A percentile compares a stretch with the other conserved stretches of the same genome.
Conservation (phyloP, 164 flowering plant genomes). For the Brasenia schreberi region DNA sequence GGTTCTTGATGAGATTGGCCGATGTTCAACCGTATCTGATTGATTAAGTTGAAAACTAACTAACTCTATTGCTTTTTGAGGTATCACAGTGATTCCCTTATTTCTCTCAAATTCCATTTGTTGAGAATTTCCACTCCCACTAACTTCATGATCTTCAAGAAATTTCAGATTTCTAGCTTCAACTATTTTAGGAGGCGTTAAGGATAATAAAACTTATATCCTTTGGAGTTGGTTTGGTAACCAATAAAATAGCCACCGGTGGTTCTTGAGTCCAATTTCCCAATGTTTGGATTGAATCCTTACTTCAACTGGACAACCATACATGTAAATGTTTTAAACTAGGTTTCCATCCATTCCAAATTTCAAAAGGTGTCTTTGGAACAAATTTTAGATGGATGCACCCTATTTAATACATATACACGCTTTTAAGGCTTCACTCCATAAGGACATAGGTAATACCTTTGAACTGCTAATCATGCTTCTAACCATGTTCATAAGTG, state of each 20-base stretch:
- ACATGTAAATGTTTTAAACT: not conserved
- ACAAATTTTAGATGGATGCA: not conserved
- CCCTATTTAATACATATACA: not conserved
- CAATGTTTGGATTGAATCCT: not conserved
- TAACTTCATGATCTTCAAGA: not conserved
- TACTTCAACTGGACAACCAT: not conserved
- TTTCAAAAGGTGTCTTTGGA: not conserved
- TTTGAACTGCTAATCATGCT: not conserved
- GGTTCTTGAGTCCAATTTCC: not conserved
- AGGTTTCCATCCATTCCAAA: too few relatives aligned
- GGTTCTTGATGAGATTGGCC: not conserved
- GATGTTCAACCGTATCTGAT: too few relatives aligned
- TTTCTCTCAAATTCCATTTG: not conserved
- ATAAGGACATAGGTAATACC: not conserved
- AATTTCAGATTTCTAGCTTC: not conserved
- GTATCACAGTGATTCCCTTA: not conserved
- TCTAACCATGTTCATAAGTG: not conserved
- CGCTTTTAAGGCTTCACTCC: not conserved
- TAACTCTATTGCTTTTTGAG: too few relatives aligned
- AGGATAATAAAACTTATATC: constrained; percentile 3
- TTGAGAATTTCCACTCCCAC: constrained; percentile 2
- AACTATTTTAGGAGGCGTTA: not conserved
- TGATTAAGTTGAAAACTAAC: too few relatives aligned
- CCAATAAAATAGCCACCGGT: constrained; percentile 2
- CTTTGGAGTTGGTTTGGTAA: constrained; percentile 1